Evolutionary conservation across 2,329 filamentous ascomycete genomes (phyloP).

Genomic region (Epichloe aotearoae): DNA sequence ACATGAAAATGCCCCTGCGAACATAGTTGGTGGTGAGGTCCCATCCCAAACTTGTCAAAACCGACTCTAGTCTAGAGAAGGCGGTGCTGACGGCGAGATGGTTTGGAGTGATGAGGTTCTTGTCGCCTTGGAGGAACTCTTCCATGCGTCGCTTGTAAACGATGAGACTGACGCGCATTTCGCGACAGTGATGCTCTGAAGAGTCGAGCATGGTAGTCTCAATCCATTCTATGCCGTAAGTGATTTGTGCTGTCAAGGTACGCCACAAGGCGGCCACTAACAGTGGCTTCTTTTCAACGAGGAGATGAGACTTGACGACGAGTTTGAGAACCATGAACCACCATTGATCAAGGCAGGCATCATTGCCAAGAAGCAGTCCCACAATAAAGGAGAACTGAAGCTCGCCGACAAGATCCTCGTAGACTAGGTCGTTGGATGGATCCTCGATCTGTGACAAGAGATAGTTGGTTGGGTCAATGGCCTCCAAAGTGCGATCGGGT

Average conservation of each 20-base stretch:
- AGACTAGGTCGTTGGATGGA: slow-evolving; percentile 11
- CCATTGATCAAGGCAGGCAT: slow-evolving; percentile 49
- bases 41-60: slow-evolving; percentile 36
- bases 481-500: slow-evolving; percentile 27
- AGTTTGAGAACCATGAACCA: slow-evolving; percentile 39
- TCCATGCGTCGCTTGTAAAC: slow-evolving; percentile 42
- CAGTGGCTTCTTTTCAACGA: slow-evolving; percentile 28
- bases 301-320: slow-evolving; percentile 35
- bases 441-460: slow-evolving; percentile 27
- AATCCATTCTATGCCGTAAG: slow-evolving; percentile 36
- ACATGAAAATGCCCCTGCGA: slow-evolving; percentile 32
- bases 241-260: slow-evolving; percentile 40
- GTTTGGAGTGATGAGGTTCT: slow-evolving; percentile 19
- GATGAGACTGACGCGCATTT: slow-evolving; percentile 34
- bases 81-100: slow-evolving; percentile 32
- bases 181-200: slow-evolving; percentile 16
- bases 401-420: slow-evolving; percentile 41
- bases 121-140: slow-evolving; percentile 27
- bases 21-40: slow-evolving; percentile 38
- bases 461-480: slow-evolving; percentile 35
- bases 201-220: slow-evolving; percentile 31
- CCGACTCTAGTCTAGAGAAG: slow-evolving; percentile 26
- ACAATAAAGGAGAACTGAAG: slow-evolving; percentile 47
- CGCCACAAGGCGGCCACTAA: slow-evolving; percentile 35
- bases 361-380: slow-evolving; percentile 43